Evolutionary conservation across 2,329 filamentous ascomycete genomes (phyloP).

Genomic region (Fusarium sp.): DNA sequence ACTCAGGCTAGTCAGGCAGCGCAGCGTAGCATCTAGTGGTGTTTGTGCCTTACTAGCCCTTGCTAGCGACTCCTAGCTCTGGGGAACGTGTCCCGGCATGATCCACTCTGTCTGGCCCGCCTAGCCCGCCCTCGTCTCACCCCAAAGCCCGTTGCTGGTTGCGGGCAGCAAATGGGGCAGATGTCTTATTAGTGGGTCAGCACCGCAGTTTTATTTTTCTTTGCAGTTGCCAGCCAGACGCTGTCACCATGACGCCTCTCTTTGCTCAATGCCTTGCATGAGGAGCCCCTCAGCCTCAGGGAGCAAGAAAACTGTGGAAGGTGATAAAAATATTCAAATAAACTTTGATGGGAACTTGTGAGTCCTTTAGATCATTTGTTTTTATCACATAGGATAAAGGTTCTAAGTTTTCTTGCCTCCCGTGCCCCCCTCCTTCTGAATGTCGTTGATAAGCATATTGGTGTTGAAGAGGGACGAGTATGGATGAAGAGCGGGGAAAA

Average conservation of each 20-base stretch:
- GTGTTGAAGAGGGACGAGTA: conserved; percentile 1
- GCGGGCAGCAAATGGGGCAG: conserved; percentile 1
- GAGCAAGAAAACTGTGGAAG: not conserved
- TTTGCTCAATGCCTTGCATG: conserved; percentile 22
- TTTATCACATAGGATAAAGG: not conserved
- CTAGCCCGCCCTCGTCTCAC: conserved; percentile 10
- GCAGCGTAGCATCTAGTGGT: not conserved
- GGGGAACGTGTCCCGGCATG: conserved; percentile 19
- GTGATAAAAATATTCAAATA: not conserved
- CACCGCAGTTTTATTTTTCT: not conserved
- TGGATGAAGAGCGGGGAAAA: conserved; percentile 1
- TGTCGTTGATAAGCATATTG: not conserved
- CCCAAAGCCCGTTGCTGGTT: conserved; percentile 13
- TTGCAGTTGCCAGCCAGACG: not conserved
- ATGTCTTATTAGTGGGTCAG: not conserved
- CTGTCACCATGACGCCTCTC: conserved; percentile 32
- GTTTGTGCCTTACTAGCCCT: conserved; percentile 23
- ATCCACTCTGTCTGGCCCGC: too few relatives aligned
- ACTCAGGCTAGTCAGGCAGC: not conserved
- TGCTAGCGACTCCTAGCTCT: conserved; percentile 17
- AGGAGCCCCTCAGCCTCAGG: not conserved
- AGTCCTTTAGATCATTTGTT: not conserved
- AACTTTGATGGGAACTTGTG: not conserved
- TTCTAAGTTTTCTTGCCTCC: not conserved
- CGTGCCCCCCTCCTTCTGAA: conserved; percentile 2